Evolutionary conservation across 148 eudicot genomes (phyloP).

Genomic region (Rhododendron ferrugineum): DNA sequence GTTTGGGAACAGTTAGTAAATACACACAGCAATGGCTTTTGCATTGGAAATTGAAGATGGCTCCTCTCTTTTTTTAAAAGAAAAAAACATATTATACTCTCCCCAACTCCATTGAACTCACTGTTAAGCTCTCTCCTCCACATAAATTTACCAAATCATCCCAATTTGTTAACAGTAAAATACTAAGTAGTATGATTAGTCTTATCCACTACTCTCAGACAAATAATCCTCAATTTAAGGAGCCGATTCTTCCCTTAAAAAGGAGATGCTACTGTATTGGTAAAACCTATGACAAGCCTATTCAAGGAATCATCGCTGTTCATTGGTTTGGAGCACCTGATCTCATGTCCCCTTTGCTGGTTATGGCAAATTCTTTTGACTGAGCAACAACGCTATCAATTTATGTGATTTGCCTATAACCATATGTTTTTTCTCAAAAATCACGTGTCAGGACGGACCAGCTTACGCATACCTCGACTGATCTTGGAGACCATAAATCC

Average conservation of each 20-base stretch:
- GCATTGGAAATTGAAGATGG: neutral
- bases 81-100: neutral
- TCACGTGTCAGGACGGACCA: too few species aligned
- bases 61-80: neutral
- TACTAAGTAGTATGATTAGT: neutral
- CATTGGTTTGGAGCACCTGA: neutral
- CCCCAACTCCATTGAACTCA: neutral
- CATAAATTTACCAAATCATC: neutral
- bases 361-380: neutral
- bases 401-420: neutral
- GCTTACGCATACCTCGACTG: too few species aligned
- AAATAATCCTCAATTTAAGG: constrained; percentile 1
- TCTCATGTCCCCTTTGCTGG: neutral
- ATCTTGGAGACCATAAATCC: too few species aligned
- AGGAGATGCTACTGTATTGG: neutral
- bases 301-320: neutral
- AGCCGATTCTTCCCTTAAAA: neutral
- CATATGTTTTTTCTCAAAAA: neutral
- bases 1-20: neutral
- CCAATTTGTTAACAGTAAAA: too few species aligned
- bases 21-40: neutral
- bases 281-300: neutral
- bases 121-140: neutral
- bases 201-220: neutral
- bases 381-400: neutral